Evolutionary conservation across 1,284 basidiomycete genomes (phyloP).

Genomic region (Puccinia triticina): DNA sequence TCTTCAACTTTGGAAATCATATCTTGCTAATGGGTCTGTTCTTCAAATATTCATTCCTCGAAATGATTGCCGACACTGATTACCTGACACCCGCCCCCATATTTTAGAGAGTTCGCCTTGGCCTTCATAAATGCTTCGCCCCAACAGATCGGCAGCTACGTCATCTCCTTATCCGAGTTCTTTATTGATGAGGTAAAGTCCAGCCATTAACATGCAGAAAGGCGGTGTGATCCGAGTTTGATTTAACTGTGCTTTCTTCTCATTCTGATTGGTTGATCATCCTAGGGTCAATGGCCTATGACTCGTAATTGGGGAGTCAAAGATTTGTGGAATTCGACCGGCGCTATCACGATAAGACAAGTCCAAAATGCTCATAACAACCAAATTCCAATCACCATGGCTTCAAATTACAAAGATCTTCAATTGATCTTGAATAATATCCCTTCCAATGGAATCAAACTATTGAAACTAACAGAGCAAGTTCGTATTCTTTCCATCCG

Average conservation of each 20-base stretch:
- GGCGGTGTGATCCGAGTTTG: background rate
- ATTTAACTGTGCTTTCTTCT: background rate
- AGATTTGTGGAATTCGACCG: constrained; percentile 43
- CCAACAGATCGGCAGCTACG: constrained; percentile 16
- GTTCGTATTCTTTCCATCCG: constrained; percentile 1
- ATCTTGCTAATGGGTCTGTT: constrained; percentile 33
- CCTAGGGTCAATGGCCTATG: constrained; percentile 18
- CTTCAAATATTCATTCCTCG: background rate
- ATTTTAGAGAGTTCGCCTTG: constrained; percentile 23
- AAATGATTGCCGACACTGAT: background rate
- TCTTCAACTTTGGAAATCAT: constrained; percentile 49
- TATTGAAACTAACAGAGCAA: constrained; percentile 32
- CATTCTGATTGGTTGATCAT: background rate
- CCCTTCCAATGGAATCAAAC: constrained; percentile 24
- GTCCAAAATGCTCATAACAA: background rate
- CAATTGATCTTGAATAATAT: constrained; percentile 27
- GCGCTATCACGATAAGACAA: background rate
- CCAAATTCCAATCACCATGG: background rate
- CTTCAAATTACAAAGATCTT: constrained; percentile 1
- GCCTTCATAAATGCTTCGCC: constrained; percentile 38
- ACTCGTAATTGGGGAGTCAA: constrained; percentile 5
- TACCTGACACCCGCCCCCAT: background rate
- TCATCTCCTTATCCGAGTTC: constrained; percentile 36
- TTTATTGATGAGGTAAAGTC: constrained; percentile 46
- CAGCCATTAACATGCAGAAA: background rate